phyloP scores from a whole-genome alignment of 306 rosid species.

The Glycine latifolia region DNA sequence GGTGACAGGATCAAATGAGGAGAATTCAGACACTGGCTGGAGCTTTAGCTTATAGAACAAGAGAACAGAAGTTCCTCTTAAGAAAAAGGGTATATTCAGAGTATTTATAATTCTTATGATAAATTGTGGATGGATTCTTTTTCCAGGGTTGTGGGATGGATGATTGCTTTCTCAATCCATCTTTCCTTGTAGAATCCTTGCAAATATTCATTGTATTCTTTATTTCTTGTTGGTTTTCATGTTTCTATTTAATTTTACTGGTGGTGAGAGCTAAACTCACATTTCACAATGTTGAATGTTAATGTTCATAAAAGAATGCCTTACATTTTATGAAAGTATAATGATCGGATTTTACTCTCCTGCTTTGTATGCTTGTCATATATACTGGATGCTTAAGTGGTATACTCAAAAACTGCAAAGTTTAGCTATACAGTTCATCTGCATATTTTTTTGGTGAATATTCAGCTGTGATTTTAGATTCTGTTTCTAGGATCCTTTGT shows the following conservation, averaged over 20 bases:
- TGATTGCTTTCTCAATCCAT: conserved; percentile 43
- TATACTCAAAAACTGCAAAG: neutral
- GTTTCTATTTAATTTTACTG: conserved; percentile 38
- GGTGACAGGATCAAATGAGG: neutral
- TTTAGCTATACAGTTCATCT: conserved; percentile 8
- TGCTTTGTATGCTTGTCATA: conserved; percentile 2
- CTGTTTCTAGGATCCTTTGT: conserved; percentile 7
- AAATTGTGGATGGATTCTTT: conserved; percentile 50
- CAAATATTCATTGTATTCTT: conserved; percentile 61
- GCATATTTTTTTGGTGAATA: neutral
- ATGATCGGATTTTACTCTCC: conserved; percentile 20
- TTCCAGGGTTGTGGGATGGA: conserved; percentile 44
- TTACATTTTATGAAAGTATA: neutral
- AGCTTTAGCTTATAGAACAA: conserved; percentile 34
- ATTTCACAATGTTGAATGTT: conserved; percentile 38
- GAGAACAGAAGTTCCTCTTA: conserved; percentile 36
- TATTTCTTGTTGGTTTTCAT: conserved; percentile 50
- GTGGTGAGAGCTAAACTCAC: conserved; percentile 37
- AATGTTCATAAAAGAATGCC: conserved; percentile 37
- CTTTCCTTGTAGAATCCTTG: conserved; percentile 50
- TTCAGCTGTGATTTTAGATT: neutral
- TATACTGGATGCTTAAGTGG: neutral
- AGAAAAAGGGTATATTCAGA: conserved; percentile 47
- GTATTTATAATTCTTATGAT: conserved; percentile 52
- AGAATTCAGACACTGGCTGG: conserved; percentile 29